Evolutionary conservation across 306 rosid species (phyloP), one percentile per base, ranked within the genome.

Genomic region (Rosa lucieae): DNA sequence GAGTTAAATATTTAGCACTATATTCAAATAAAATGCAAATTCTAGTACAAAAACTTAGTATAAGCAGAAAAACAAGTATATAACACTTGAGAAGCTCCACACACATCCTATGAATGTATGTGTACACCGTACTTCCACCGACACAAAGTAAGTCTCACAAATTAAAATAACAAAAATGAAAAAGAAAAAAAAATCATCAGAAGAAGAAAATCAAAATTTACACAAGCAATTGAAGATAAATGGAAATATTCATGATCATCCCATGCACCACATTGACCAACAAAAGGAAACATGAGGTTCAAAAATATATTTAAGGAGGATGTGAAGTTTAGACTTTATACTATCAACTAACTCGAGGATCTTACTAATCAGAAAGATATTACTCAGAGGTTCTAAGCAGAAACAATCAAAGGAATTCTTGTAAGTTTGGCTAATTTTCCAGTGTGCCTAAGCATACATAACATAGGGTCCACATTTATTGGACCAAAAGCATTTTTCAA

Each of bases 1-100:
- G 65, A 67, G 49, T 76, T 66, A 68, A 79, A 21, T 59, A 62
- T 29, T 62, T 29, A 29, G 18, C 40, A 62, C 40, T 32, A 32
- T 5, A 18, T 63, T 32, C 68, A 26, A 63, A 32, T 14, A 61
- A 29, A 63, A 32, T 26, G 42, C 10, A 63, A 61, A 63, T 9
- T 29, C 20, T 32, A 12, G 43, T 12, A 23, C 35, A 59, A 59
- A 58, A 63, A 5, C 18, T 63, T 11, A 32, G 42, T 20, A 23
- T 23, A 21, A 8, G 66, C 66, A 59, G 37, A 58, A 10, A 3
- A 10, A 59, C 35, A 21, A 3, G 37, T 23, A 23, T 59, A 7
- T 21, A 29, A 13, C 67, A 63, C 67, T 61, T 26, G 18, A 61
- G 18, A 61, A 26, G 26, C 14, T 20, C 11, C 12, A 56, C 63